Conservation (phyloP, 768 basidiomycete genomes). For the Tulasnella sp. region DNA sequence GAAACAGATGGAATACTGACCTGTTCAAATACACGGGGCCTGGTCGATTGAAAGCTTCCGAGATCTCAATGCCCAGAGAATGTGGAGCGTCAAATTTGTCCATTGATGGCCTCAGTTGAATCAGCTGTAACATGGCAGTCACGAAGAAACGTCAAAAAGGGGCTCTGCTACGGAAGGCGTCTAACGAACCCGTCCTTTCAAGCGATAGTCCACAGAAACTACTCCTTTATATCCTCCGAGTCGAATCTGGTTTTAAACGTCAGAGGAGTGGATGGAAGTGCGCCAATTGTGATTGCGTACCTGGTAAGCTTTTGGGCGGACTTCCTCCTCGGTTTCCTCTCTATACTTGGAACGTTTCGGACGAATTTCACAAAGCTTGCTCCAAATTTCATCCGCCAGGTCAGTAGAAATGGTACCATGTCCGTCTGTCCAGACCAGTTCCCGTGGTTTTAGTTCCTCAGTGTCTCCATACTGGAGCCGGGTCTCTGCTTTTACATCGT, state of each 20-base stretch:
- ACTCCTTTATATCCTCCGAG: slow-evolving; percentile 83
- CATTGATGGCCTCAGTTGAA: slow-evolving; percentile 72
- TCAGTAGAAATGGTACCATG: slow-evolving; percentile 69
- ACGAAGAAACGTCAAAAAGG: neutral
- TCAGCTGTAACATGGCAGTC: slow-evolving; percentile 37
- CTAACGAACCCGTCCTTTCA: slow-evolving; percentile 37
- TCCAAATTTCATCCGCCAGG: slow-evolving; percentile 59
- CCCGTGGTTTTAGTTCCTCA: neutral
- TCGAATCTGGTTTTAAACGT: slow-evolving; percentile 46
- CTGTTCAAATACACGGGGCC: slow-evolving; percentile 67
- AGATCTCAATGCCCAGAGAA: slow-evolving; percentile 61
- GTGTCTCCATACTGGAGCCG: neutral
- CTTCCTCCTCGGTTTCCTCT: slow-evolving; percentile 36
- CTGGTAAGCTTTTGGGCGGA: slow-evolving; percentile 45
- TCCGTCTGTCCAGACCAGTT: slow-evolving; percentile 62
- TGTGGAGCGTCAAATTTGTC: slow-evolving; percentile 60
- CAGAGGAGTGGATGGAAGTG: neutral
- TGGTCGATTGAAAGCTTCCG: slow-evolving; percentile 56
- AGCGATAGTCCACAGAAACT: slow-evolving; percentile 55
- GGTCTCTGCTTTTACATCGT: slow-evolving; percentile 47
- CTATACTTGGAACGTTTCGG: neutral
- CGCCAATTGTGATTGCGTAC: neutral
- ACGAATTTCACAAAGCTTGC: slow-evolving; percentile 31
- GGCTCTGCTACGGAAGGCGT: neutral
- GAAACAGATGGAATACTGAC: slow-evolving; percentile 38